These are phyloP conservation scores for Hyaloraphidium curvatum DNA, from an alignment of 192 early-diverging fungal species.

Conservation along the genomic window DNA sequence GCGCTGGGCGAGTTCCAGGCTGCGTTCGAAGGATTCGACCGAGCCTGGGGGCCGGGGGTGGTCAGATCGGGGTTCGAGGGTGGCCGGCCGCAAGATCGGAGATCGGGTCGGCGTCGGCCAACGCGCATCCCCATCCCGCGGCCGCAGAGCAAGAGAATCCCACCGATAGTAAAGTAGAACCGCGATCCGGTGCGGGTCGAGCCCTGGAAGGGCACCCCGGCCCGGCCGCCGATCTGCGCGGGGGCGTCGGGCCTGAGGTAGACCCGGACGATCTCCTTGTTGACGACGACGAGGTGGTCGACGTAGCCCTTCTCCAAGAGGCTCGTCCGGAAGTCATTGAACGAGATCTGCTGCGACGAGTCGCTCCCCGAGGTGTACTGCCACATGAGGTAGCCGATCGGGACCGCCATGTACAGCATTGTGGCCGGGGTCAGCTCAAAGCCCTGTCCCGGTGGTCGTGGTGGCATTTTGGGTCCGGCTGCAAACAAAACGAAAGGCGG, in stretches of 20 bases:
- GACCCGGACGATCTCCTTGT: constrained; percentile 67
- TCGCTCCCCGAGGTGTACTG: neutral
- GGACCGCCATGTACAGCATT: constrained; percentile 4
- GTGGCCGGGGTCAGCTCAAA: neutral
- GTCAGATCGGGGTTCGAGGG: neutral
- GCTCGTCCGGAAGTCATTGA: constrained; percentile 74
- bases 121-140: no score
- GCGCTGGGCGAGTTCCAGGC: constrained; percentile 68
- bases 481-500: constrained; percentile 9
- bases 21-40: constrained; percentile 82
- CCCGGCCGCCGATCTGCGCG: neutral
- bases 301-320: constrained; percentile 86
- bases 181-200: neutral
- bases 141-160: neutral
- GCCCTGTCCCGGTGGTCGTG: neutral
- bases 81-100: neutral
- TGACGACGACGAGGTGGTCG: constrained; percentile 71
- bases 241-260: constrained; percentile 48
- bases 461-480: neutral
- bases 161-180: constrained; percentile 71
- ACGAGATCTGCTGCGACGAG: constrained; percentile 48
- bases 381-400: constrained; percentile 11
- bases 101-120: neutral
- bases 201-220: constrained; percentile 3
- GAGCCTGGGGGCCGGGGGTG: constrained; percentile 22